These are phyloP conservation scores for Aspergillus sparsus DNA, from an alignment of 495 filamentous ascomycete species.

Conservation along the genomic window DNA sequence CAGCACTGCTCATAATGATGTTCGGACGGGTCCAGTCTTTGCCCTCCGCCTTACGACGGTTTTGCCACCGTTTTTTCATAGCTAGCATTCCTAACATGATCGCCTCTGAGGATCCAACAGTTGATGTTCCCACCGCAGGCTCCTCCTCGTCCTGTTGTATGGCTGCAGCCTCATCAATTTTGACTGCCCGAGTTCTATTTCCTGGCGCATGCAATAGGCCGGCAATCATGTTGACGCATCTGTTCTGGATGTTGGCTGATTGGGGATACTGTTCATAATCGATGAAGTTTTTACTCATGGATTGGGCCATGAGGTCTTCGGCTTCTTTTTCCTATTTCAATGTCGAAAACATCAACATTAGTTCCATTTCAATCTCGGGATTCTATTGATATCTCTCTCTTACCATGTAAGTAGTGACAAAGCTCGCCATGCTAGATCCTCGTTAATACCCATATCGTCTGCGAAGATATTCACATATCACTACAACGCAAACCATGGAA, in stretches of 20 bases:
- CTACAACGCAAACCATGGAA: background rate
- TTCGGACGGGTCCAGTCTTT: slow-evolving; percentile 77
- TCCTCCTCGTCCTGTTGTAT: slow-evolving; percentile 13
- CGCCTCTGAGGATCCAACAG: slow-evolving; percentile 83
- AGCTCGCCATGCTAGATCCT: slow-evolving; percentile 63
- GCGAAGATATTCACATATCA: slow-evolving; percentile 3
- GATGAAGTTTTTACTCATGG: slow-evolving; percentile 86
- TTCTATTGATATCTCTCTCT: slow-evolving; percentile 3
- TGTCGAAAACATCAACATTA: background rate
- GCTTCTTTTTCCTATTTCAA: slow-evolving; percentile 70
- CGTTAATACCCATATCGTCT: slow-evolving; percentile 1
- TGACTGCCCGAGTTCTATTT: slow-evolving; percentile 21
- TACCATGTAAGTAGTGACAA: slow-evolving; percentile 90
- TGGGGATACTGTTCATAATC: slow-evolving; percentile 88
- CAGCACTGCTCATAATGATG: slow-evolving; percentile 88
- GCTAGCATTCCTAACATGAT: slow-evolving; percentile 88
- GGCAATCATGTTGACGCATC: slow-evolving; percentile 86
- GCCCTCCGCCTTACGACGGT: slow-evolving; percentile 73
- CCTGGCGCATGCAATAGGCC: slow-evolving; percentile 74
- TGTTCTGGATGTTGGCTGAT: slow-evolving; percentile 80
- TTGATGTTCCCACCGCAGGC: slow-evolving; percentile 76
- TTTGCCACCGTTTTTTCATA: slow-evolving; percentile 96
- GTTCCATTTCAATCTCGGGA: too few relatives aligned
- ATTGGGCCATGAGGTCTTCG: slow-evolving; percentile 81
- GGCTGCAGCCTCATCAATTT: slow-evolving; percentile 37